phyloP scores from a whole-genome alignment of 2,329 filamentous ascomycete species.

The Aspergillus japonicus region DNA sequence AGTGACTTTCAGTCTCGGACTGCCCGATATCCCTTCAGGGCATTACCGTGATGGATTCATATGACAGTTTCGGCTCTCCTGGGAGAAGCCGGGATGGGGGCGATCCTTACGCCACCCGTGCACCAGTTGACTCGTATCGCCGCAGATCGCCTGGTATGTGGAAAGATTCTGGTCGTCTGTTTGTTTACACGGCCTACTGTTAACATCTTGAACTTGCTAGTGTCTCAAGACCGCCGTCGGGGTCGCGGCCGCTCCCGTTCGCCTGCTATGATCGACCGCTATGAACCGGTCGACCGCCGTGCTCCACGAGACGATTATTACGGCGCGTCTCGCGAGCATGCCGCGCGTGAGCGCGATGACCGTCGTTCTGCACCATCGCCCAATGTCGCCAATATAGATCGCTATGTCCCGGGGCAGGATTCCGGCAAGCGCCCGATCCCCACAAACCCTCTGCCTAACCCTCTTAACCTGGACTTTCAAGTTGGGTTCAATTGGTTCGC shows the following conservation, averaged over 20 bases:
- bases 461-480: constrained; percentile 63
- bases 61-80: constrained; percentile 47
- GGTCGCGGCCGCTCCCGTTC: constrained; percentile 58
- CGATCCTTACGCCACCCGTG: constrained; percentile 37
- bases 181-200: neutral
- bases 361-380: constrained; percentile 59
- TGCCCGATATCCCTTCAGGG: neutral
- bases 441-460: constrained; percentile 60
- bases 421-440: constrained; percentile 52
- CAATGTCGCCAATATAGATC: constrained; percentile 58
- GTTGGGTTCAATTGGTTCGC: constrained; percentile 68
- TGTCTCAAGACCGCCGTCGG: constrained; percentile 45
- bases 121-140: constrained; percentile 42
- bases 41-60: constrained; percentile 44
- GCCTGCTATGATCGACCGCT: constrained; percentile 62
- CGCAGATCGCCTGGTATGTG: constrained; percentile 49
- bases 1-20: constrained; percentile 1
- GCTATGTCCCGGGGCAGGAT: constrained; percentile 64
- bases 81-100: constrained; percentile 43
- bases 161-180: neutral
- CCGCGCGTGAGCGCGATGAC: constrained; percentile 56
- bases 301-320: constrained; percentile 59
- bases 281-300: constrained; percentile 58
- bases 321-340: constrained; percentile 40
- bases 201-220: constrained; percentile 15